Evolutionary conservation across 1,139 yeast species (phyloP), one percentile per base, ranked within the genome.

Genomic region (Scheffersomyces lignicola): DNA sequence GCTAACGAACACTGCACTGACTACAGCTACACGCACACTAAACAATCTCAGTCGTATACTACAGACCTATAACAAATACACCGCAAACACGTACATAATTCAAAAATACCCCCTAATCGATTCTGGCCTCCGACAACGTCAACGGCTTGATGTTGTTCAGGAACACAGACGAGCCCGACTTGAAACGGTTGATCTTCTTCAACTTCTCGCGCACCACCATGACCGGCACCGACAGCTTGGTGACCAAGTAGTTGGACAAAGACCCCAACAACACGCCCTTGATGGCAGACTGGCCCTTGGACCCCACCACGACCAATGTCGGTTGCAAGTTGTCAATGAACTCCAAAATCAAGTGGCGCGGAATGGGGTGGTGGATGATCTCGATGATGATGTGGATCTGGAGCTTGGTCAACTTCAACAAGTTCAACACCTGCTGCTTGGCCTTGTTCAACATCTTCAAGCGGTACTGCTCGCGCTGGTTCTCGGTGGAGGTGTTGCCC

Each of bases 121-220:
- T 62, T 52, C 76, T 65, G 12, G 76, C 76, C 47, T 70, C 76
- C 13, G 73, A 65, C 47, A 70, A 65, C 4, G 76, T 70, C 51
- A 70, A 66, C 20, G 76, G 75, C 51, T 68, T 70, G 43, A 70
- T 69, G 44, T 70, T 70, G 48, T 70, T 70, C 21, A 75, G 62
- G 47, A 70, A 70, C 17, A 70, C 68, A n/a, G 70, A 61, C 17
- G 71, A 62, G 5, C 76, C 67, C 41, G 55, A 49, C 64, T 74
- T 60, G 58, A 78, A 78, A 51, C 85, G 73, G 45, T 81, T 77
- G 42, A 84, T 71, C 65, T 86, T 82, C 62, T 84, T 84, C 52
- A 87, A 72, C 55, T 85, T 87, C 54, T 83, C 83, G 42, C 95
- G 74, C 13, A 92, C 94, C 32, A 90, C 96, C 83, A 90, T 80